Conservation (phyloP, 352 stramenopile genomes). For the Phytophthora pinifolia region DNA sequence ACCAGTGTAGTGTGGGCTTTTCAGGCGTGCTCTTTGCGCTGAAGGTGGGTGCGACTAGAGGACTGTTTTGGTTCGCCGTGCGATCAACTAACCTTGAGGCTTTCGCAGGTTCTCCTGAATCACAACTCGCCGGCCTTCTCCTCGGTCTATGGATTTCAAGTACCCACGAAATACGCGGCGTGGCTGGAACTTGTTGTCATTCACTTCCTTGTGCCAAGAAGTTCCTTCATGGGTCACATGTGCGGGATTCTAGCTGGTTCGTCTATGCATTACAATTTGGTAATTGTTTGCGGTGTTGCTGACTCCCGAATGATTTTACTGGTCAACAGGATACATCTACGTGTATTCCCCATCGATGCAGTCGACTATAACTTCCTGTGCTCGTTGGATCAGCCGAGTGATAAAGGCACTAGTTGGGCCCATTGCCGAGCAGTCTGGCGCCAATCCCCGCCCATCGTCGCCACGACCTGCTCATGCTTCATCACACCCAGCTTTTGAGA, state of each 20-base stretch:
- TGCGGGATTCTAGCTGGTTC: slow-evolving; percentile 84
- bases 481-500: slow-evolving; percentile 13
- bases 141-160: slow-evolving; percentile 62
- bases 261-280: background rate
- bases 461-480: slow-evolving; percentile 1
- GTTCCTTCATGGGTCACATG: slow-evolving; percentile 88
- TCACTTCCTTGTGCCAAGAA: slow-evolving; percentile 73
- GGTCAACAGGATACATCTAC: slow-evolving; percentile 29
- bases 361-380: slow-evolving; percentile 14
- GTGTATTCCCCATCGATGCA: slow-evolving; percentile 25
- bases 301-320: background rate
- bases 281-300: background rate
- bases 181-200: slow-evolving; percentile 91
- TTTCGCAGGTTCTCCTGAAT: slow-evolving; percentile 76
- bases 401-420: slow-evolving; percentile 4
- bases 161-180: slow-evolving; percentile 87
- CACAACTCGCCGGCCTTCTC: slow-evolving; percentile 67
- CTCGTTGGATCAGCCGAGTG: slow-evolving; percentile 11
- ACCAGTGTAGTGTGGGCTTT: slow-evolving; percentile 79
- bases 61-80: background rate
- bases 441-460: background rate
- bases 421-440: slow-evolving; percentile 1
- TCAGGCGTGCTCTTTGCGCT: slow-evolving; percentile 80
- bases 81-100: background rate
- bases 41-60: slow-evolving; percentile 40